These are phyloP conservation scores for Pseudisothecium myosuroides DNA, from an alignment of 225 moss, liverwort and hornwort genomes.

Conservation along the genomic window DNA sequence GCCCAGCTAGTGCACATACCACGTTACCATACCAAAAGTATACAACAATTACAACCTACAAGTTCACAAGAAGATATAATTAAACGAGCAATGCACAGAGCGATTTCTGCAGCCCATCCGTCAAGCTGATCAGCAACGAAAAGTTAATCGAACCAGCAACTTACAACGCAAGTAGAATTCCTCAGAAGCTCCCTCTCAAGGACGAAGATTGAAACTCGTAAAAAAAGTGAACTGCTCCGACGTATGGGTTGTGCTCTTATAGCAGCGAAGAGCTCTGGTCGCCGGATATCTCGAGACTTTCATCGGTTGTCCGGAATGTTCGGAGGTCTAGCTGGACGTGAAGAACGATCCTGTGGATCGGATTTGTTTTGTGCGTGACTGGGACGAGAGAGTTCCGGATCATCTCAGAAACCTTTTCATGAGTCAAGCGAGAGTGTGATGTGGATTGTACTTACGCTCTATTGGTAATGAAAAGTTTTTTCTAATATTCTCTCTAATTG, in stretches of 20 bases:
- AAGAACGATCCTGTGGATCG: neutral
- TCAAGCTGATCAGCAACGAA: neutral
- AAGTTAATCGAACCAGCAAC: neutral
- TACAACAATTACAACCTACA: neutral
- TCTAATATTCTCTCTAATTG: neutral
- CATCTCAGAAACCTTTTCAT: neutral
- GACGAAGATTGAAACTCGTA: neutral
- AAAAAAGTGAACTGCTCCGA: neutral
- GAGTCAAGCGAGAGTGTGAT: neutral
- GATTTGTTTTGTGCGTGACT: neutral
- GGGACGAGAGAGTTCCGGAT: neutral
- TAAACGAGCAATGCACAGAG: neutral
- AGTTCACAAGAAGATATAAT: neutral
- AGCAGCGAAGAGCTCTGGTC: neutral
- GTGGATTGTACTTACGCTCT: neutral
- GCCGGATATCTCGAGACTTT: neutral
- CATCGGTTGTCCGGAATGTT: neutral
- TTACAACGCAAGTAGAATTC: neutral
- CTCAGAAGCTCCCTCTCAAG: neutral
- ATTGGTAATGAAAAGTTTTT: neutral
- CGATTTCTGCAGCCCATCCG: neutral
- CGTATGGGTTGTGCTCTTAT: neutral
- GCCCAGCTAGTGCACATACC: neutral
- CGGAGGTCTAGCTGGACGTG: too few species aligned
- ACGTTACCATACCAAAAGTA: neutral